Percentiles rank a stretch among this genome's conserved stretches.
These are phyloP conservation scores for Lactarius akahatsu DNA, from an alignment of 768 basidiomycete genomes.

Conservation along the genomic window DNA sequence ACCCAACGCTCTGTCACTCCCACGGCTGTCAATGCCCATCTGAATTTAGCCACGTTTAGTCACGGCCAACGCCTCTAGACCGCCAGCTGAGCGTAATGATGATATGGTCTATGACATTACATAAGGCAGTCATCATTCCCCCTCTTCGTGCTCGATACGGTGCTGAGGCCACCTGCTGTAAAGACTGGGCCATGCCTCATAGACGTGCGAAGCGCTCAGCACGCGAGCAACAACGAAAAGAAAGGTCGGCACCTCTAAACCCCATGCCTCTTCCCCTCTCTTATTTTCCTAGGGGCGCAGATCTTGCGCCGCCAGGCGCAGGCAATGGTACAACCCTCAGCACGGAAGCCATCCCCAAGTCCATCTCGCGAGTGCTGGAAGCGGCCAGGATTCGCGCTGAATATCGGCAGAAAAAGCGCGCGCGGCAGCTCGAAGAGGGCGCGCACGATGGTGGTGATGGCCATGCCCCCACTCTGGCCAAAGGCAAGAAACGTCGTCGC, in stretches of 20 bases:
- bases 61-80: no score
- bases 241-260: conserved; percentile 32
- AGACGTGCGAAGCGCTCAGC: conserved; percentile 34
- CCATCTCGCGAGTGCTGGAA: conserved; percentile 61
- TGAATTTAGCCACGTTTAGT: no score
- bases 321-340: conserved; percentile 22
- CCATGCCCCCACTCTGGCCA: not conserved
- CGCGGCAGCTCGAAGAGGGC: conserved; percentile 38
- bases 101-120: no score
- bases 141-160: no score
- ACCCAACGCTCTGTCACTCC: no score
- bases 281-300: conserved; percentile 29
- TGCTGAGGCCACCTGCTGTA: no score
- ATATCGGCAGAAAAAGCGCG: conserved; percentile 40
- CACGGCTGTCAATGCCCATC: no score
- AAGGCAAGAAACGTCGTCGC: conserved; percentile 32
- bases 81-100: no score
- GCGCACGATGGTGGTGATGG: conserved; percentile 29
- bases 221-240: conserved; percentile 33
- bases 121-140: no score
- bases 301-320: conserved; percentile 29
- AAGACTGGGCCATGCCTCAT: no score
- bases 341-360: conserved; percentile 69
- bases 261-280: not conserved
- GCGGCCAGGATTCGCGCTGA: conserved; percentile 57